Base-by-base conservation (phyloP, 2,329 filamentous ascomycete genomes). In the Pestalotiopsis sp. region DNA sequence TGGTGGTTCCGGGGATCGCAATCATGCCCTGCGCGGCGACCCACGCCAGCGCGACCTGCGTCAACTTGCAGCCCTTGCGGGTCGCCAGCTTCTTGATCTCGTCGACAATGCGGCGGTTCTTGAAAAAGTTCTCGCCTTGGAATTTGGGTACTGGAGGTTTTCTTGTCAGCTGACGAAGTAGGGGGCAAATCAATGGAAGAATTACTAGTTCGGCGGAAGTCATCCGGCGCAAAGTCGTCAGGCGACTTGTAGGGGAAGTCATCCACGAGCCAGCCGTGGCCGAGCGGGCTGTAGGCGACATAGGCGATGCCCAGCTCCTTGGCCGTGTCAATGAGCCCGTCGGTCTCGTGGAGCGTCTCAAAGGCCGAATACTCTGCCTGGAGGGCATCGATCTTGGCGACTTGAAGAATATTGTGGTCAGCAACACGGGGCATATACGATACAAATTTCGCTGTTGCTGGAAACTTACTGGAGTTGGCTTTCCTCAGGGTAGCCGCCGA, bases 211-310 rank as follows among this genome's bases (percentile, higher is more conserved):
- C 82, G 77, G 14, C 82, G 79, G 72, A 82, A 83, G 68, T 84
- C 82, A 68, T 77, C 71, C 0, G 76, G 73, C 0, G 78, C 74
- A 72, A 87, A 85, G 70, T 87, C 84, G 9, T 84, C 83, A 0
- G 82, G 83, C 0, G 76, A 75, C 64, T 82, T 78, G 72, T 76
- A 82, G 3, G 74, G 68, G 62, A 83, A 84, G 70, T 82, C 73
- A 64, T 84, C 82, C 0, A 83, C 82, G 0, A 85, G 79, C 81
- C 82, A 84, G 17, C 83, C 83, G 45, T 84, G 82, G 0, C 83
- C 83, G 0, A 85, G 73, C 0, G 83, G 83, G 27, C 83, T 83
- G 64, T 82, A 85, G 0, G 83, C 83, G 0, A 85, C 80, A 59
- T 80, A 84, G 0, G 83, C 80, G 0, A 85, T 72, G 1, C 75